Conservation (phyloP, 805 yeast genomes). For the Spathaspora arborariae region DNA sequence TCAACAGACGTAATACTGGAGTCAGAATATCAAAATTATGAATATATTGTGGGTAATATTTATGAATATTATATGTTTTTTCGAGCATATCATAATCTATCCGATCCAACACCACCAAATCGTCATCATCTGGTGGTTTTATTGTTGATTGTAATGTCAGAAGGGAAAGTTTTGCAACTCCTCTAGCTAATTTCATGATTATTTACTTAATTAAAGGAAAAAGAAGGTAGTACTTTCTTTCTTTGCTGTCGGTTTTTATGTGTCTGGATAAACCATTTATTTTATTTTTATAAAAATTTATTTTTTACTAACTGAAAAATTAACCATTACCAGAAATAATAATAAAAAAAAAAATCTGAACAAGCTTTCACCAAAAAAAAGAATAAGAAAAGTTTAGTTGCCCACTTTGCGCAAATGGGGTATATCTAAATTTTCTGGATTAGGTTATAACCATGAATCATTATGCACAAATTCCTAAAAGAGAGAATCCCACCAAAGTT, state of each 20-base stretch:
- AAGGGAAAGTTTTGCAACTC: conserved; percentile 2
- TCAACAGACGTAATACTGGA: conserved; percentile 31
- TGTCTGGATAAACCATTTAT: no score
- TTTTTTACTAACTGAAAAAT: neutral
- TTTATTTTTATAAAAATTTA: no score
- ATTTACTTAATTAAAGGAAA: neutral
- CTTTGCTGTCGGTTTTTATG: neutral
- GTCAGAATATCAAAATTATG: conserved; percentile 36
- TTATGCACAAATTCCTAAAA: neutral
- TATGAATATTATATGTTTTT: conserved; percentile 27
- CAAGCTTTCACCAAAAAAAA: no score
- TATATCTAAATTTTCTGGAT: neutral
- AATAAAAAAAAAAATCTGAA: no score
- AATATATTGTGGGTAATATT: conserved; percentile 36
- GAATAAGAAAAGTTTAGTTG: no score
- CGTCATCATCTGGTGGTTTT: neutral
- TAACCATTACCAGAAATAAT: neutral
- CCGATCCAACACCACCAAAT: neutral
- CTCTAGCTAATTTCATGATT: conserved; percentile 4
- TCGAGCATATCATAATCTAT: conserved; percentile 35
- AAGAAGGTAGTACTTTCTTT: neutral
- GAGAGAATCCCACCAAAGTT: neutral
- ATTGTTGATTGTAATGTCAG: neutral
- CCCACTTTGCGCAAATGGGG: neutral
- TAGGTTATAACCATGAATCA: neutral